A percentile compares a stretch with the other conserved stretches of the same genome.
Conservation (phyloP, 208 protist species). For the Entamoeba invadens region DNA sequence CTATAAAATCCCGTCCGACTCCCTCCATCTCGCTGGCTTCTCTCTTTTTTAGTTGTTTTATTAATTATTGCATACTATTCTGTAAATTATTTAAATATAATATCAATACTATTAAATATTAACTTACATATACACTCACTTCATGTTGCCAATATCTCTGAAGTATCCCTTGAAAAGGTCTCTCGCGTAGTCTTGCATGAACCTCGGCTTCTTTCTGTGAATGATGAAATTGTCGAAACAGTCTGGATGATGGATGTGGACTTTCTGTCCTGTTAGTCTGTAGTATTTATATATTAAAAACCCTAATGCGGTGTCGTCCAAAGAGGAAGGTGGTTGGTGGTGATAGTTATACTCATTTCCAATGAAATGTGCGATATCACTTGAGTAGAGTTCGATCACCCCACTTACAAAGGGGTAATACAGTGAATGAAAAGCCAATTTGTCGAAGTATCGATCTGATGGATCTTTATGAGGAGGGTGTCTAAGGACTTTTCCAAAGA, state of each 20-base stretch:
- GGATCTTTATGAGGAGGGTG: background rate
- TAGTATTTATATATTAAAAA: background rate
- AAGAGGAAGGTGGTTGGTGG: background rate
- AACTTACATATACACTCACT: too few relatives aligned
- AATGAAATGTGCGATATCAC: background rate
- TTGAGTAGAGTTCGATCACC: background rate
- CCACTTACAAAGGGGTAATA: background rate
- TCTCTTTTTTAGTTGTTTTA: too few relatives aligned
- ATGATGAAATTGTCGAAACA: too few relatives aligned
- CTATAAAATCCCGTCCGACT: background rate
- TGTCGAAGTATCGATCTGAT: background rate
- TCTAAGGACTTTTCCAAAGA: background rate
- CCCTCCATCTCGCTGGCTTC: background rate
- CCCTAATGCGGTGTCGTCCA: background rate
- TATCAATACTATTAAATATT: too few relatives aligned
- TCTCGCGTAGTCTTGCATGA: too few relatives aligned
- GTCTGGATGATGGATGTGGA: too few relatives aligned
- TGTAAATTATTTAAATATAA: too few relatives aligned
- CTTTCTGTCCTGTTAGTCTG: too few relatives aligned
- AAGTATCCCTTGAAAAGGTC: too few relatives aligned
- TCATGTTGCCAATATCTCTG: too few relatives aligned
- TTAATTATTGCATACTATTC: too few relatives aligned
- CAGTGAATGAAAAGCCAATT: background rate
- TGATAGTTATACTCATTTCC: background rate
- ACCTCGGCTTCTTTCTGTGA: too few relatives aligned